Conservation (phyloP, 2,329 filamentous ascomycete species). For the Claviceps sorghi region DNA sequence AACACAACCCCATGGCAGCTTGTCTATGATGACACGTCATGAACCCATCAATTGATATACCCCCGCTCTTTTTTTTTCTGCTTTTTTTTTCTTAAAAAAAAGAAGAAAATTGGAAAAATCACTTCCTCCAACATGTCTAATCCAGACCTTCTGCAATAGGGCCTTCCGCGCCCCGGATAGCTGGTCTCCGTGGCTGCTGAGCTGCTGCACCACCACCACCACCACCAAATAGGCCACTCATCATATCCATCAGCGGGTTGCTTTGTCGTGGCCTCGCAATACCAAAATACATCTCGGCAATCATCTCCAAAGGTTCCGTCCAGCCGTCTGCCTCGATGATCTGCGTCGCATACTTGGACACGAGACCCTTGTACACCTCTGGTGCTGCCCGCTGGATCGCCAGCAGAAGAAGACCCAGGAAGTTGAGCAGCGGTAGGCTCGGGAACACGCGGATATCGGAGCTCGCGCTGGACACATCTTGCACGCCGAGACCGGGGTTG, state of each 20-base stretch:
- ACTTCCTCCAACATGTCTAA: conserved; percentile 18
- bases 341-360: conserved; percentile 64
- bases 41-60: conserved; percentile 1
- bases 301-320: conserved; percentile 69
- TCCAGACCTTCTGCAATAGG: conserved; percentile 47
- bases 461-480: conserved; percentile 62
- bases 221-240: conserved; percentile 83
- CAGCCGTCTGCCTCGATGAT: conserved; percentile 65
- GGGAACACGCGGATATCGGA: conserved; percentile 75
- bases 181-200: conserved; percentile 24
- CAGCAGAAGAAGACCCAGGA: conserved; percentile 70
- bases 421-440: conserved; percentile 86
- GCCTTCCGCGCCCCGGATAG: conserved; percentile 29
- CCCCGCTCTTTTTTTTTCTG: background rate
- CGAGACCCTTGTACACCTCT: conserved; percentile 72
- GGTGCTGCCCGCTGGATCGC: conserved; percentile 63
- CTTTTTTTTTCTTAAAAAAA: too few species aligned
- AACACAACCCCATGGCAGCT: too few species aligned
- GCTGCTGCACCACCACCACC: conserved; percentile 24
- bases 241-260: conserved; percentile 95
- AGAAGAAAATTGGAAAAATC: too few species aligned
- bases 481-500: conserved; percentile 46
- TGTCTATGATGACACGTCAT: conserved; percentile 1
- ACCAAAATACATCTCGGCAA: conserved; percentile 94
- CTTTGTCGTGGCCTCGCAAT: conserved; percentile 78